Evolutionary conservation across 768 basidiomycete species (phyloP).

Genomic region (Trametes coccinea): DNA sequence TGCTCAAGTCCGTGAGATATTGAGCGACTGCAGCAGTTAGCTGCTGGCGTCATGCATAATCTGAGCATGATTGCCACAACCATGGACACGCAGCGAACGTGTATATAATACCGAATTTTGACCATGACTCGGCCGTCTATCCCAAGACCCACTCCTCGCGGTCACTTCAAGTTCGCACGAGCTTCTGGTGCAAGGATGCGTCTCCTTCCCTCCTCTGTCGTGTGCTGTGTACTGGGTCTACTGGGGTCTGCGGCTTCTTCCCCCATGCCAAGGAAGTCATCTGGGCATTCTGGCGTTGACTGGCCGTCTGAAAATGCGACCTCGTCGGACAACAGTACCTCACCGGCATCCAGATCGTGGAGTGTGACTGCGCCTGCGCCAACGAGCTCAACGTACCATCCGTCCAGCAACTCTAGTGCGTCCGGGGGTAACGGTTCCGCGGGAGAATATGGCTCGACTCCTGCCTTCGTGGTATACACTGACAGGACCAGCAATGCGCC

Average conservation of each 20-base stretch:
- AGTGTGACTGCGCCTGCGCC: background rate
- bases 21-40: too few relatives aligned
- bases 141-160: too few relatives aligned
- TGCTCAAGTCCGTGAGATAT: too few relatives aligned
- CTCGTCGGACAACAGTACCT: background rate
- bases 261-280: background rate
- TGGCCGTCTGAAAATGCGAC: background rate
- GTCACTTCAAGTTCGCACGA: background rate
- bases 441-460: constrained; percentile 1
- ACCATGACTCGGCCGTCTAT: too few relatives aligned
- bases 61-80: too few relatives aligned
- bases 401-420: background rate
- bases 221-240: background rate
- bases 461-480: constrained; percentile 17
- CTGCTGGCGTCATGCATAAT: too few relatives aligned
- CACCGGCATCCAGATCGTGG: background rate
- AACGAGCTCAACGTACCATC: background rate
- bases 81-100: too few relatives aligned
- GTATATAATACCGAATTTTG: too few relatives aligned
- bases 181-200: background rate
- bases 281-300: background rate
- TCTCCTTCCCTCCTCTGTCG: background rate
- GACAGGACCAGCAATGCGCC: constrained; percentile 5
- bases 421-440: background rate
- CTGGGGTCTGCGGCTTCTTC: background rate